Evolutionary conservation across 805 yeast species (phyloP).

Genomic region (Pichia californica): DNA sequence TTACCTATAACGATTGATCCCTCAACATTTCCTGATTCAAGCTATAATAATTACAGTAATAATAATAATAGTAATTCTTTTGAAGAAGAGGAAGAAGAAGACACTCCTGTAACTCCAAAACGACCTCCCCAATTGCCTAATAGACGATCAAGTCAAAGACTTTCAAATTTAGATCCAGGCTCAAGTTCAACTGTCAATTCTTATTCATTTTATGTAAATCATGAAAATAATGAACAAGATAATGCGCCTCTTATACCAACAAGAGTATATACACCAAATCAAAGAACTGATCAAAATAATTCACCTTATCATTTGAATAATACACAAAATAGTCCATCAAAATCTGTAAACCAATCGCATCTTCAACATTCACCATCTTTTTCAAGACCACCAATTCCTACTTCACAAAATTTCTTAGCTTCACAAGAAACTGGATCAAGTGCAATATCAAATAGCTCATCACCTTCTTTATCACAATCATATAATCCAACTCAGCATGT

Average conservation of each 20-base stretch:
- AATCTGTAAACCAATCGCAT: neutral
- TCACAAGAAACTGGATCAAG: neutral
- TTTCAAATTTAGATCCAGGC: slow-evolving; percentile 6
- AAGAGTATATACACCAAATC: neutral
- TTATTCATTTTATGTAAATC: neutral
- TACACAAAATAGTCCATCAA: neutral
- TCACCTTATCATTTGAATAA: neutral
- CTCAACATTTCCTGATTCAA: too few species aligned
- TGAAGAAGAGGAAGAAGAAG: too few species aligned
- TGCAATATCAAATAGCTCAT: neutral
- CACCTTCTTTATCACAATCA: too few species aligned
- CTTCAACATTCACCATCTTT: neutral
- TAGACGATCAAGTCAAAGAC: neutral
- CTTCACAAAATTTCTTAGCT: neutral
- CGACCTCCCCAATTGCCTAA: slow-evolving; percentile 1
- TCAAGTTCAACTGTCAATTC: slow-evolving; percentile 4
- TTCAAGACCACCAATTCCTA: neutral
- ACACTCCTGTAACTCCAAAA: neutral
- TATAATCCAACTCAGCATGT: neutral
- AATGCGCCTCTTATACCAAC: too few species aligned
- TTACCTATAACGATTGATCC: too few species aligned
- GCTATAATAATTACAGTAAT: too few species aligned
- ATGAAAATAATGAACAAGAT: too few species aligned
- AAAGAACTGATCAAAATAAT: neutral
- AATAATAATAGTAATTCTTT: too few species aligned